These are phyloP conservation scores for Stramenopiles sp. DNA, from an alignment of 352 stramenopile genomes.

Conservation along the genomic window DNA sequence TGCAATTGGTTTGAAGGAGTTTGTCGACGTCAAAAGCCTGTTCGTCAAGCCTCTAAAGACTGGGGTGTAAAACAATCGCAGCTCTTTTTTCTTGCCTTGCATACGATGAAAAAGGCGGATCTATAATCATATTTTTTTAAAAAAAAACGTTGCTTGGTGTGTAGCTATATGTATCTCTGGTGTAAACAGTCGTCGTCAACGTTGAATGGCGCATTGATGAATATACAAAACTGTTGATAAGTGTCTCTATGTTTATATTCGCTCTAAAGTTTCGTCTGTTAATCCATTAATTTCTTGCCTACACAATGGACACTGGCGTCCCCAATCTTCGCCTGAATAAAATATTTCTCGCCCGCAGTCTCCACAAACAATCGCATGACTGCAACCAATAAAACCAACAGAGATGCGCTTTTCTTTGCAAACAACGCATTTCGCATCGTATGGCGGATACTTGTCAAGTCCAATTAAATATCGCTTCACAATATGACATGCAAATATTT, in stretches of 20 bases:
- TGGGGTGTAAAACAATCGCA: neutral
- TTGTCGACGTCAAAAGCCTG: neutral
- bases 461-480: neutral
- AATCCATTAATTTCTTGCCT: neutral
- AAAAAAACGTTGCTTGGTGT: too few species aligned
- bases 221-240: too few species aligned
- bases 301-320: neutral
- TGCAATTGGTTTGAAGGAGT: neutral
- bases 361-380: neutral
- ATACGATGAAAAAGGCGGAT: too few species aligned
- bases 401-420: neutral
- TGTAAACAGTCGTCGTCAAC: too few species aligned
- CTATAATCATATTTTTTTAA: too few species aligned
- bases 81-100: too few species aligned
- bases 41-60: neutral
- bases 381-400: neutral
- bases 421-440: neutral
- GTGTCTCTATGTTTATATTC: too few species aligned
- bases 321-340: constrained; percentile 1
- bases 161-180: too few species aligned
- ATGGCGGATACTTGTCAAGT: neutral
- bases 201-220: too few species aligned
- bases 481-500: constrained; percentile 7
- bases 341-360: neutral
- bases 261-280: neutral